Percentiles rank a stretch among this genome's conserved stretches.
Evolutionary conservation across 2,329 filamentous ascomycete genomes (phyloP).

Genomic region (Trichoderma simmonsii): DNA sequence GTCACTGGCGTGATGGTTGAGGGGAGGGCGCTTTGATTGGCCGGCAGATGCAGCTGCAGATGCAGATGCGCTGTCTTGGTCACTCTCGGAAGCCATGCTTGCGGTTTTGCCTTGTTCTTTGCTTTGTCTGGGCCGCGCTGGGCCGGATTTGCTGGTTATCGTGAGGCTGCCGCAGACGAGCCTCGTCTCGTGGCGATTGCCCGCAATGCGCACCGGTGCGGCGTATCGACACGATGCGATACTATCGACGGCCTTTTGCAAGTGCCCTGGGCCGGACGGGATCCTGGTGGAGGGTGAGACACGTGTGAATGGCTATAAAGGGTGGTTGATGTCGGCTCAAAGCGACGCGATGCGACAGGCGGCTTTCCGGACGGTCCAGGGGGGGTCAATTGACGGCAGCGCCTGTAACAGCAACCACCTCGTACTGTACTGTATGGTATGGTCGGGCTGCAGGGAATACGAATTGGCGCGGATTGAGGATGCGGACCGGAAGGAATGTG

Average conservation of each 20-base stretch:
- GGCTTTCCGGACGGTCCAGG: background rate
- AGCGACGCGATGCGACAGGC: conserved; percentile 19
- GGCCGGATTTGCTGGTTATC: background rate
- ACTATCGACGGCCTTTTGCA: background rate
- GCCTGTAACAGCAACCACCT: background rate
- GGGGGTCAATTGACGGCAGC: conserved; percentile 18
- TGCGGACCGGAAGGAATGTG: background rate
- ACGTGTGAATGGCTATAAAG: conserved; percentile 22
- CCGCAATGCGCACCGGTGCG: background rate
- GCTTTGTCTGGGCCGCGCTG: conserved; percentile 2
- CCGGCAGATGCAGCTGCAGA: conserved; percentile 29
- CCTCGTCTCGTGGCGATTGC: background rate
- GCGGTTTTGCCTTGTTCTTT: background rate
- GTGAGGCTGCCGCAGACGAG: background rate
- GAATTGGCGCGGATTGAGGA: background rate
- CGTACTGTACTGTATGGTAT: background rate
- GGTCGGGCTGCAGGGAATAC: background rate
- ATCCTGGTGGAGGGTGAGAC: conserved; percentile 19
- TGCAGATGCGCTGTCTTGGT: conserved; percentile 44
- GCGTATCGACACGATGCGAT: background rate
- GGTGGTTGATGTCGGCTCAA: conserved; percentile 18
- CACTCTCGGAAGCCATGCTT: conserved; percentile 44
- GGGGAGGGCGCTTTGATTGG: conserved; percentile 55
- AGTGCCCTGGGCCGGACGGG: conserved; percentile 5
- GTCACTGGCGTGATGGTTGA: conserved; percentile 34